Conservation (phyloP, 441 rosid species). For the Erodium chrysanthum region DNA sequence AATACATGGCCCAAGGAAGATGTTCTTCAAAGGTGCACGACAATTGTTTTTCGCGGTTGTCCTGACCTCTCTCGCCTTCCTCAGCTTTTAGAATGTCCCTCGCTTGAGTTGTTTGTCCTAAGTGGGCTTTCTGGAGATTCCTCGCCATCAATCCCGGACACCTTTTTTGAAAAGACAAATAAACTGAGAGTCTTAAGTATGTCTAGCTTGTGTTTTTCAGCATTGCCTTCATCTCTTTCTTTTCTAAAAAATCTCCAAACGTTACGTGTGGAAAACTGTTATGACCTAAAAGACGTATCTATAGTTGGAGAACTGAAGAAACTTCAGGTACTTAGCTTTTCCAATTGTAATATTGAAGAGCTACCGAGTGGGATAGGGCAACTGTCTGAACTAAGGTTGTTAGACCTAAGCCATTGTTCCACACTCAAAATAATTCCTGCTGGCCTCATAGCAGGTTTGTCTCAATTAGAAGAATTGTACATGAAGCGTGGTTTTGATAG, state of each 20-base stretch:
- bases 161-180: constrained; percentile 7
- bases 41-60: neutral
- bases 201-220: neutral
- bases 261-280: constrained; percentile 10
- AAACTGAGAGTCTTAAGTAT: constrained; percentile 16
- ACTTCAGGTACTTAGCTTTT: constrained; percentile 17
- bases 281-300: neutral
- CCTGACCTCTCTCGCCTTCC: neutral
- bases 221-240: constrained; percentile 17
- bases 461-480: neutral
- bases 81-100: constrained; percentile 11
- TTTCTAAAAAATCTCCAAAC: constrained; percentile 11
- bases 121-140: neutral
- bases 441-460: constrained; percentile 1
- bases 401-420: constrained; percentile 8
- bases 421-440: neutral
- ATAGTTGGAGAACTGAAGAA: constrained; percentile 15
- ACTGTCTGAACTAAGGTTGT: constrained; percentile 3
- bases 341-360: neutral
- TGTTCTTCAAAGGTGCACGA: neutral
- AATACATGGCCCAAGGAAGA: neutral
- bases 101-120: neutral
- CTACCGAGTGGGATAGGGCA: neutral
- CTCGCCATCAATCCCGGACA: constrained; percentile 1
- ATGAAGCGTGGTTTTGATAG: neutral